Conservation (phyloP, 1,139 yeast species). For the Geotrichum macrosporum region DNA sequence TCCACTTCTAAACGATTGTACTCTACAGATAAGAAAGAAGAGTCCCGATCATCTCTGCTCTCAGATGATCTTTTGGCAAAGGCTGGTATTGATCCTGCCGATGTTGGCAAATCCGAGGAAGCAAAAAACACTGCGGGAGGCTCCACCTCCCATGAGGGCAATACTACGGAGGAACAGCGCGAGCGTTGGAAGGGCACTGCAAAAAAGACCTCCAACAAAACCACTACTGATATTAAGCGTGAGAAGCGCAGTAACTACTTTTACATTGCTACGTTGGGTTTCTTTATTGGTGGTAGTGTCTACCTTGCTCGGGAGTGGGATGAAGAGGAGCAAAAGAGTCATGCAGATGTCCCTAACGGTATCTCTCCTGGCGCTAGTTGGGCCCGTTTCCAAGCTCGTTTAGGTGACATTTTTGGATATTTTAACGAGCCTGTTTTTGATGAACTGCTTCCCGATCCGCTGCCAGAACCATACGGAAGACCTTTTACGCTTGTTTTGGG, state of each 20-base stretch:
- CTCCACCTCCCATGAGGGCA: slow-evolving; percentile 21
- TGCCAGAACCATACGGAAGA: slow-evolving; percentile 88
- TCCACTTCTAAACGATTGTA: slow-evolving; percentile 1
- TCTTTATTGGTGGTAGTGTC: slow-evolving; percentile 59
- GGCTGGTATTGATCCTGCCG: slow-evolving; percentile 71
- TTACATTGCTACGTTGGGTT: slow-evolving; percentile 49
- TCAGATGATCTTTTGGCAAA: slow-evolving; percentile 77
- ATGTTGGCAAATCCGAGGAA: slow-evolving; percentile 29
- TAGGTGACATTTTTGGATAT: slow-evolving; percentile 69
- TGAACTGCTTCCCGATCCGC: slow-evolving; percentile 85
- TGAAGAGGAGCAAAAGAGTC: slow-evolving; percentile 57
- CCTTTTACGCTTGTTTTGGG: slow-evolving; percentile 86
- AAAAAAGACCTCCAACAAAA: slow-evolving; percentile 46
- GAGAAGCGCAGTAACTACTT: slow-evolving; percentile 38
- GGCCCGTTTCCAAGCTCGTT: slow-evolving; percentile 62
- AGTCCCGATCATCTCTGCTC: slow-evolving; percentile 46
- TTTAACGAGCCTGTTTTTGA: slow-evolving; percentile 94
- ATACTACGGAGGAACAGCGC: slow-evolving; percentile 29
- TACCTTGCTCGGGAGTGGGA: slow-evolving; percentile 84
- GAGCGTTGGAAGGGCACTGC: slow-evolving; percentile 40
- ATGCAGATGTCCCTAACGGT: slow-evolving; percentile 58
- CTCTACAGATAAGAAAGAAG: slow-evolving; percentile 33
- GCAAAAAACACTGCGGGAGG: slow-evolving; percentile 24
- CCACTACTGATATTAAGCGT: slow-evolving; percentile 63
- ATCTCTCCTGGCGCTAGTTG: slow-evolving; percentile 51